Percentiles rank a stretch among this genome's conserved stretches.
Conservation (phyloP, 78 protist species). For the Goniomonas avonlea region DNA sequence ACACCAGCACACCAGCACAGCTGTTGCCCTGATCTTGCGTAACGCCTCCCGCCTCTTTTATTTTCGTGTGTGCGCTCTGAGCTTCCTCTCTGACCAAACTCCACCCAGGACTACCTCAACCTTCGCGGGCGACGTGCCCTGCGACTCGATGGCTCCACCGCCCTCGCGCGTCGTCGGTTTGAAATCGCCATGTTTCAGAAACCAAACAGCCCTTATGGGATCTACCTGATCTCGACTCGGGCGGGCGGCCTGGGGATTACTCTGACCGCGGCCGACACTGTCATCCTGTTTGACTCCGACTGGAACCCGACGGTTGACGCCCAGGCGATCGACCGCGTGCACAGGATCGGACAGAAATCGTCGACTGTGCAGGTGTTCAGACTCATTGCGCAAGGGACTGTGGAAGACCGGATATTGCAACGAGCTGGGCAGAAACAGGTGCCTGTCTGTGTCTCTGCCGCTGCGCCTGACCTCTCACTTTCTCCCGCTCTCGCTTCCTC, state of each 20-base stretch:
- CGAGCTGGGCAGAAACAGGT: slow-evolving; percentile 16
- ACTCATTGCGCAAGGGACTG: too few relatives aligned
- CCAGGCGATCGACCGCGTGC: slow-evolving; percentile 30
- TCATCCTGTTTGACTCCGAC: slow-evolving; percentile 15
- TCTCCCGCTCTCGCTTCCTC: too few relatives aligned
- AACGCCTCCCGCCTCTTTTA: too few relatives aligned
- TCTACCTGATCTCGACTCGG: slow-evolving; percentile 25
- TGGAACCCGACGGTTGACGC: slow-evolving; percentile 11
- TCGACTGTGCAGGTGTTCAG: too few relatives aligned
- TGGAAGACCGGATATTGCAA: too few relatives aligned
- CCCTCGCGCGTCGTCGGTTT: slow-evolving; percentile 2
- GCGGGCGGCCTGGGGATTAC: slow-evolving; percentile 29
- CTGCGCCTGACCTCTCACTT: too few relatives aligned
- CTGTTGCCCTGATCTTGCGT: too few relatives aligned
- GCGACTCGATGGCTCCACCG: slow-evolving; percentile 21
- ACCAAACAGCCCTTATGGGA: background rate
- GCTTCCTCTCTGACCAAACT: background rate
- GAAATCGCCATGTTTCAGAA: slow-evolving; percentile 23
- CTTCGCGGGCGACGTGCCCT: background rate
- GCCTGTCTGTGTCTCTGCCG: too few relatives aligned
- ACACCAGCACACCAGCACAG: too few relatives aligned
- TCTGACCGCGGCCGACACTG: slow-evolving; percentile 1
- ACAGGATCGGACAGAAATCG: slow-evolving; percentile 13
- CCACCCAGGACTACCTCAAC: background rate
- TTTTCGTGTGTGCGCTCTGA: background rate